Evolutionary conservation across 805 yeast genomes (phyloP), one percentile per base, ranked within the genome.

Genomic region (Candida odintsovae): DNA sequence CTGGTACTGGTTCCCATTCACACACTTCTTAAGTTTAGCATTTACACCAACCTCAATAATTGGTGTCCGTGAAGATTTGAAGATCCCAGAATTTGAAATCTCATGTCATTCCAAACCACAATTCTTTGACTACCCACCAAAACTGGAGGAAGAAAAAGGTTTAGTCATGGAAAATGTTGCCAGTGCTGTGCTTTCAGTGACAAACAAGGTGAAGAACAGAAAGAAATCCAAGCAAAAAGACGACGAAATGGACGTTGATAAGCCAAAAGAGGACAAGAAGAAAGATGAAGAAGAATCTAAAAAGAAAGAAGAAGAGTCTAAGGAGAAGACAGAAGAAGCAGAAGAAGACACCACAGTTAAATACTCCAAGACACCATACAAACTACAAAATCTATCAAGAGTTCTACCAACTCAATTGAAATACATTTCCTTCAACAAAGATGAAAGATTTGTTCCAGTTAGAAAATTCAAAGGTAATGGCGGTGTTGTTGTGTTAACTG

Each of bases 1-100:
- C 63, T 94, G 99, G 99, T 88, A 90, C 68, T 94, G 99, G 99
- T 94, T 83, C 80, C 99, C 99, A 49, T 76, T 90, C 48, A 80
- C 97, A 1, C 98, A 94, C 68, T 94, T 94, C 71, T 71, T 94
- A 58, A 83, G 95, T 18, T 76, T 94, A 55, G 88, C 97, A 31
- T 90, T 90, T 68, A 78, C 94, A 9, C 97, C 99, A 44, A 94
- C 98, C 2, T 80, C 95, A 7, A 77, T 92, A 19, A 81, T 88
- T 55, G 97, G 96, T 53, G 86, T 94, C 12, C 81, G 83, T 47
- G 84, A 78, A 50, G 96, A 90, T 65, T 76, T 92, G 65, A 83
- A 83, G 64, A 83, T 88, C 50, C 98, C 99, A 26, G 78, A 86
- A 61, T 82, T 94, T 61, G 79, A 81, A 40, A 71, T 94, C 49